Base-by-base conservation (phyloP, 2,329 filamentous ascomycete genomes). In the Scleromitrula shiraiana region DNA sequence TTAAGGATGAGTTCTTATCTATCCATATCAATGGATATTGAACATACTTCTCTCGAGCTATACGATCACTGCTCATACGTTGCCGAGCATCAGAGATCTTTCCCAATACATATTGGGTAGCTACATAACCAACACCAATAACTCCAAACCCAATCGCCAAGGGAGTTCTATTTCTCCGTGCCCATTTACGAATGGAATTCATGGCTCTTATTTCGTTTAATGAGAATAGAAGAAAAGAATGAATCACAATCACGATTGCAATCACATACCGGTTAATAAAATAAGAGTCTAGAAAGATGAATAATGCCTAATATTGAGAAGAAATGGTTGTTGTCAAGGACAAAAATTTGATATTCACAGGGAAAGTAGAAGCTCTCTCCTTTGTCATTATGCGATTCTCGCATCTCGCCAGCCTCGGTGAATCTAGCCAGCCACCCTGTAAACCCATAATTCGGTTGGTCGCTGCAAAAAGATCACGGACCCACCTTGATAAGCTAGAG, bases 51-150 rank as follows among this genome's bases (percentile, higher is more conserved):
- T 98, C 93, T 66, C 91, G 90, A 44, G 91, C 87, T 65, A 96
- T 94, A 62, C 89, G 83, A 63, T 97, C 93, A 67, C 88, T 91
- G 68, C 85, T 90, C 87, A 96, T 94, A 66, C 91, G 89, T 76
- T 96, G 89, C 57, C 90, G 82, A 59, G 91, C 89, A 68, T 97
- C 90, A 56, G 85, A 85, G 62, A 97, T 83, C 76, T 95, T 97
- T 61, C 78, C 79, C 63, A 96, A 68, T 57, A 95, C 80, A 82
- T 96, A 98, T 68, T 95, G 89, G 32, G 88, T 88, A 48, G 86
- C 90, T 52, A 96, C 71, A 69, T 98, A 98, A 57, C 89, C 89
- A 45, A 85, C 88, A 57, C 91, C 90, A 56, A 96, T 71, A 57
- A 97, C 78, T 56, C 90, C 89, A 50, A 87, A 81, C 56, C 90